Evolutionary conservation across 371 early-diverging fungal genomes (phyloP).

Genomic region (Mortierella sp.): DNA sequence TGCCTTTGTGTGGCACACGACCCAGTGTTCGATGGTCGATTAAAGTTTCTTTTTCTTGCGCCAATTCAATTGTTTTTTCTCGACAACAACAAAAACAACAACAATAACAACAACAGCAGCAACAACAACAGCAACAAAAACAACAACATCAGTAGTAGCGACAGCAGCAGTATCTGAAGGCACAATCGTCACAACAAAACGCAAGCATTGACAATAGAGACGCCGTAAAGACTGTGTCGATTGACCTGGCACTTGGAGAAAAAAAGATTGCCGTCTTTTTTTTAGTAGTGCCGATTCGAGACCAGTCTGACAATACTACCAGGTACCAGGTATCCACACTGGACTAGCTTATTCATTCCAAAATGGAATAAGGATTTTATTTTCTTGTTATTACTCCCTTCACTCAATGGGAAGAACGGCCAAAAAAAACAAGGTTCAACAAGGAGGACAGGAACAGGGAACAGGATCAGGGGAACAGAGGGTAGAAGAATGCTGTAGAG

Average conservation of each 20-base stretch:
- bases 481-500: background rate
- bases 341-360: background rate
- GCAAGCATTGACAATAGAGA: background rate
- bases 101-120: background rate
- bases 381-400: background rate
- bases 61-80: background rate
- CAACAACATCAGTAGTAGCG: background rate
- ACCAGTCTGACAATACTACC: background rate
- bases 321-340: background rate
- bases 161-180: no score
- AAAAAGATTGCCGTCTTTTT: no score
- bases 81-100: background rate
- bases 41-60: background rate
- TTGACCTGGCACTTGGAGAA: no score
- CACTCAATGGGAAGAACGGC: background rate
- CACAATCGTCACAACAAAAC: background rate
- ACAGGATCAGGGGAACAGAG: background rate
- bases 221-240: background rate
- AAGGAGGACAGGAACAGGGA: background rate
- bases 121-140: background rate
- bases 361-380: constrained; percentile 10
- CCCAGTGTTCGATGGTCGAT: background rate
- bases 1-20: constrained; percentile 2
- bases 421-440: background rate
- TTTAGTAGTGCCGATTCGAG: background rate